A percentile compares a stretch with the other conserved stretches of the same genome.
phyloP scores from a whole-genome alignment of 2,329 filamentous ascomycete genomes.

The Lomentospora prolificans region DNA sequence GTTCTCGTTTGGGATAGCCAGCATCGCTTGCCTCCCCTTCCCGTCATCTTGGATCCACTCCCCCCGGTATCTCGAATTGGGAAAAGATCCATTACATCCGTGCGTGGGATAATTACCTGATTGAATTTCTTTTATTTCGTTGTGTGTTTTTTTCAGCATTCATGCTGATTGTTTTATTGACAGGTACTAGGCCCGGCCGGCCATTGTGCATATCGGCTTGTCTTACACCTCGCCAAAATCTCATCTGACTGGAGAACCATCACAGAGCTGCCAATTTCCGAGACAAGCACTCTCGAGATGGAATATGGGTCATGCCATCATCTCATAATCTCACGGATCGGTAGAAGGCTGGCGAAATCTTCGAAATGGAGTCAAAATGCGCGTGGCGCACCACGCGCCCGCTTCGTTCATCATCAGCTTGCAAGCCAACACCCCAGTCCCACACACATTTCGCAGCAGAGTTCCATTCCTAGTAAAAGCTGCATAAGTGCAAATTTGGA shows the following conservation, averaged over 20 bases:
- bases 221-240: background rate
- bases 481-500: background rate
- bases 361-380: background rate
- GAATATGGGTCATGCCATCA: background rate
- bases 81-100: background rate
- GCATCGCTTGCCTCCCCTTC: background rate
- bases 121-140: background rate
- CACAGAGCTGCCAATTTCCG: background rate
- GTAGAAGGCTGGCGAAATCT: background rate
- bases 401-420: no score
- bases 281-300: no score
- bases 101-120: background rate
- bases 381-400: no score
- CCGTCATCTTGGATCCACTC: background rate
- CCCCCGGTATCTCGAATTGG: background rate
- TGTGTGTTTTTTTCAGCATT: background rate
- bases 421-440: background rate
- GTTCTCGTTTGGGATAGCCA: background rate
- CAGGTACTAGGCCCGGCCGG: no score
- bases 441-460: background rate
- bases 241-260: background rate
- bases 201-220: no score
- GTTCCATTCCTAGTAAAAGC: background rate
- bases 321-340: background rate
- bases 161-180: no score